Evolutionary conservation across 2,329 filamentous ascomycete genomes (phyloP), one percentile per base, ranked within the genome.

Genomic region (Cladophialophora immunda): DNA sequence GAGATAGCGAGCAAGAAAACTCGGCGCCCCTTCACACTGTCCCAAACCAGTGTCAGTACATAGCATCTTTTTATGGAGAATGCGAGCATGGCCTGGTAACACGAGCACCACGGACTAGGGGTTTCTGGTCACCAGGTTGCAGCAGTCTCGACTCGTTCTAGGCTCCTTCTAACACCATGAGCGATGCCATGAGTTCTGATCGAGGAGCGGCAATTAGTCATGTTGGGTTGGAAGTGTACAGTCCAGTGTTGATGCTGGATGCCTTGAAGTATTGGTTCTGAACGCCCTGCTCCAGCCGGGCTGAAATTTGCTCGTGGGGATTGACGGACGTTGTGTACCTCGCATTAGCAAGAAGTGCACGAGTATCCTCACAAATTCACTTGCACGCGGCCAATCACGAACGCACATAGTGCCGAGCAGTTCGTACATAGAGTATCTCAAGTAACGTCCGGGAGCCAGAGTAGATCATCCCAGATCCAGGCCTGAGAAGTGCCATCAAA

Each of bases 391-490:
- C 38, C 4, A 41, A 4, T 41, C 38, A 5, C 38, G 11, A 19
- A 19, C 4, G 38, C 17, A 41, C 4, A 41, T 41, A 17, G 8
- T 4, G 11, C 19, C 22, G 11, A 13, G 8, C 8, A 15, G 19
- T 25, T 50, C 9, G 19, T 27, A 25, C 22, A 15, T 11, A 30
- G 22, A 29, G 7, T 32, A 22, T 50, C 32, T 63, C 25, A 68
- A 22, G 62, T 57, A 1, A 34, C 55, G 13, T 66, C 67, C 3
- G 63, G 67, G 4, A 66, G 56, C 59, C 62, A 68, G 4, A 68
- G 55, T 22, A 68, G 15, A 45, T 68, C 67, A 34, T 68, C 67
- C 67, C 67, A 68, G 17, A 68, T 68, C 67, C 67, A 68, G 1
- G 54, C 67, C 32, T 68, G 67, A 29, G 58, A 54, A 19, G 67